phyloP scores from a whole-genome alignment of 495 filamentous ascomycete genomes.

The Xylona heveae region DNA sequence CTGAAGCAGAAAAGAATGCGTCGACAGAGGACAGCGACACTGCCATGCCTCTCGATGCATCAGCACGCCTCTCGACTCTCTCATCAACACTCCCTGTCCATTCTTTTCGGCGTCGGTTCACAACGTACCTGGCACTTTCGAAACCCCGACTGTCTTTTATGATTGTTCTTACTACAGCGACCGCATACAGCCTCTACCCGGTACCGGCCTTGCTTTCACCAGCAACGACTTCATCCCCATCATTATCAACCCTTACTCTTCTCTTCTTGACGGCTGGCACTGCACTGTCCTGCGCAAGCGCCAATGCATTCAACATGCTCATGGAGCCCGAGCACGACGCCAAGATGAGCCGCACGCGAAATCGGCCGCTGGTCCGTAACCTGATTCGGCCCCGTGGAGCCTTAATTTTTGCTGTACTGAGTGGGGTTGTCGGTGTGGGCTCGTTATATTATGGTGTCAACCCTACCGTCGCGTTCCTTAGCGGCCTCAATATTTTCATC shows the following conservation, averaged over 20 bases:
- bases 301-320: slow-evolving; percentile 94
- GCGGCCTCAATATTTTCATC: slow-evolving; percentile 62
- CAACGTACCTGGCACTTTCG: slow-evolving; percentile 76
- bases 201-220: slow-evolving; percentile 57
- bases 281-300: slow-evolving; percentile 61
- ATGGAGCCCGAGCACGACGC: slow-evolving; percentile 81
- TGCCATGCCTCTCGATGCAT: slow-evolving; percentile 59
- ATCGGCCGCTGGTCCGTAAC: slow-evolving; percentile 69
- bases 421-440: slow-evolving; percentile 40
- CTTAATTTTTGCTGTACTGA: slow-evolving; percentile 51
- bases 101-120: slow-evolving; percentile 54
- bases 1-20: too few relatives aligned
- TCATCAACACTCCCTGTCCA: slow-evolving; percentile 43
- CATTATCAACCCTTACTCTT: slow-evolving; percentile 73
- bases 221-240: slow-evolving; percentile 50
- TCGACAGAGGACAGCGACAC: too few relatives aligned
- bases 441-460: slow-evolving; percentile 79
- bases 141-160: slow-evolving; percentile 89
- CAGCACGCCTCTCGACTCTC: slow-evolving; percentile 49
- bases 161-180: slow-evolving; percentile 76
- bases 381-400: slow-evolving; percentile 60
- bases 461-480: slow-evolving; percentile 73
- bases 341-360: slow-evolving; percentile 76
- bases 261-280: slow-evolving; percentile 83
- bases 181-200: slow-evolving; percentile 83